These are phyloP conservation scores for Gossypium trilobum DNA, from an alignment of 441 rosid species.

Conservation along the genomic window DNA sequence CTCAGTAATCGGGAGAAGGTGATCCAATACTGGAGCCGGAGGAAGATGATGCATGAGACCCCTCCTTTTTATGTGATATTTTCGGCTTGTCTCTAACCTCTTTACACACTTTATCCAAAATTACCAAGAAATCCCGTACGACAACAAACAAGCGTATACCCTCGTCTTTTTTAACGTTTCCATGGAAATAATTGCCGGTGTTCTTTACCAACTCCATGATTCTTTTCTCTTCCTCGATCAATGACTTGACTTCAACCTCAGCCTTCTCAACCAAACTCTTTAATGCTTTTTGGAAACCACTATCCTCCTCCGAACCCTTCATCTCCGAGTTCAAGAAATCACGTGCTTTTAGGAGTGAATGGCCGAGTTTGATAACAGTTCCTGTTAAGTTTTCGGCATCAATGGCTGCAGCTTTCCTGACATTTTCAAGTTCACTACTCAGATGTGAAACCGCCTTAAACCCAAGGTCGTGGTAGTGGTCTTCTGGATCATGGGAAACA, in stretches of 20 bases:
- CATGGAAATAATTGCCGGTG: constrained; percentile 92
- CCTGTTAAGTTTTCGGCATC: constrained; percentile 75
- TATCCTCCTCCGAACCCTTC: constrained; percentile 54
- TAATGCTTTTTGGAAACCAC: constrained; percentile 56
- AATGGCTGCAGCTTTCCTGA: constrained; percentile 70
- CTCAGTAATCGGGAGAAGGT: constrained; percentile 44
- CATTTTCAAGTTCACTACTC: constrained; percentile 69
- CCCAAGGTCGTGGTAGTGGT: constrained; percentile 58
- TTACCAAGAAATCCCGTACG: constrained; percentile 72
- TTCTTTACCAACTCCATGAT: constrained; percentile 76
- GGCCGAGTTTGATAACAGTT: constrained; percentile 54
- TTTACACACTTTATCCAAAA: constrained; percentile 77
- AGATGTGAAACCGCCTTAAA: constrained; percentile 65
- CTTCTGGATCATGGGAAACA: constrained; percentile 42
- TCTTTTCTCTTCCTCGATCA: constrained; percentile 74
- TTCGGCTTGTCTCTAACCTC: constrained; percentile 47
- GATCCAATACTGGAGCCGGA: constrained; percentile 30
- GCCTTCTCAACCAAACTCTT: constrained; percentile 62
- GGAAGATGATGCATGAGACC: constrained; percentile 39
- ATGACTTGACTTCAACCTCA: constrained; percentile 46
- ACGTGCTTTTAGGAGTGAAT: constrained; percentile 43
- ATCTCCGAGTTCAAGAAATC: constrained; percentile 63
- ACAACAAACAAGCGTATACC: constrained; percentile 68
- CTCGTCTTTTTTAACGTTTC: constrained; percentile 79
- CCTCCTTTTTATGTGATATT: constrained; percentile 44